Evolutionary conservation across 78 protist species (phyloP).

Genomic region (Planoprotostelium fungivorum): DNA sequence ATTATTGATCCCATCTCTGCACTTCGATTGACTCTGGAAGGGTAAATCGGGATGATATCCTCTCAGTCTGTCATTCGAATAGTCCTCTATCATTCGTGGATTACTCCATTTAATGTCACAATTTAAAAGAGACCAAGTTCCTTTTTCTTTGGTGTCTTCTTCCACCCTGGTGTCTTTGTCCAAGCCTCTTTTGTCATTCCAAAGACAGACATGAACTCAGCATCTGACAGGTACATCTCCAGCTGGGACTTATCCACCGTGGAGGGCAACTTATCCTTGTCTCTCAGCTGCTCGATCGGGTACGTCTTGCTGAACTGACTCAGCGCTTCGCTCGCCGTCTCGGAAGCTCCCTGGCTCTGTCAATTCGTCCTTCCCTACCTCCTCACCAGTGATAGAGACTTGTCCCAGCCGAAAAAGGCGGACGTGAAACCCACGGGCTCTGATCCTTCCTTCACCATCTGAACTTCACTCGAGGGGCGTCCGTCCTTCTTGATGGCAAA

Average conservation of each 20-base stretch:
- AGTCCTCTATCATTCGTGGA: no score
- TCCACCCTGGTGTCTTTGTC: constrained; percentile 41
- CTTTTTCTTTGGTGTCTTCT: constrained; percentile 32
- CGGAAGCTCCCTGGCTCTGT: neutral
- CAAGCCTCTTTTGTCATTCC: constrained; percentile 33
- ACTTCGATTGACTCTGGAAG: no score
- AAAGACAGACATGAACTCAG: constrained; percentile 26
- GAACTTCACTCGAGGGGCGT: neutral
- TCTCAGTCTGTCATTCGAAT: no score
- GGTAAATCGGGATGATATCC: no score
- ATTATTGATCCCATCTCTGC: no score
- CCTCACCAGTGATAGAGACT: neutral
- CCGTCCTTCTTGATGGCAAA: neutral
- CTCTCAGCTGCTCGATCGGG: neutral
- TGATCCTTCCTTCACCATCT: constrained; percentile 1
- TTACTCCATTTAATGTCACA: no score
- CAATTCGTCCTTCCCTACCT: neutral
- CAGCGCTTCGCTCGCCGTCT: neutral
- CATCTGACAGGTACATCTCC: constrained; percentile 45
- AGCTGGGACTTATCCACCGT: constrained; percentile 45
- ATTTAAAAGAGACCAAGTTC: constrained; percentile 8
- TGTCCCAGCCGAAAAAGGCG: constrained; percentile 63
- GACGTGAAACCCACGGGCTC: constrained; percentile 61
- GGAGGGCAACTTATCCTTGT: constrained; percentile 17
- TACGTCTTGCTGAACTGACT: neutral